phyloP scores from a whole-genome alignment of 1,284 basidiomycete genomes.

The Ustilago shanxiensis region DNA sequence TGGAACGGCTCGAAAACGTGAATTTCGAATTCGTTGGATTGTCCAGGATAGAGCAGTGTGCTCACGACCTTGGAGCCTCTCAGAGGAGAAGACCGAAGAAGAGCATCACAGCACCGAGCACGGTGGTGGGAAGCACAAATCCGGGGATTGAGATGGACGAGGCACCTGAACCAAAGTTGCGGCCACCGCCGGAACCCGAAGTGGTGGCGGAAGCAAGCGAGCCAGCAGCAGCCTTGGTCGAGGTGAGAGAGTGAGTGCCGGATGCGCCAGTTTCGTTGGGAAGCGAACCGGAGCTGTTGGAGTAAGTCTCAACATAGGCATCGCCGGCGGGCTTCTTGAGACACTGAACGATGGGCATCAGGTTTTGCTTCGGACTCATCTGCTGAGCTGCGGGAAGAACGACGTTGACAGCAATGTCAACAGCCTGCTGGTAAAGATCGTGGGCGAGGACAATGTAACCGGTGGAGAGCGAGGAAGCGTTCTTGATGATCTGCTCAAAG shows the following conservation, averaged over 20 bases:
- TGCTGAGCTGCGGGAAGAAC: constrained; percentile 62
- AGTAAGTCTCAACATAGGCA: constrained; percentile 62
- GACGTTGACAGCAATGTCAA: constrained; percentile 64
- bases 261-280: constrained; percentile 45
- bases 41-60: background rate
- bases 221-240: constrained; percentile 31
- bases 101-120: constrained; percentile 36
- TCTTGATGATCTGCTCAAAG: constrained; percentile 60
- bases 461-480: constrained; percentile 74
- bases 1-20: background rate
- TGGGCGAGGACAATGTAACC: constrained; percentile 84
- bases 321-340: constrained; percentile 54
- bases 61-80: background rate
- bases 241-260: constrained; percentile 38
- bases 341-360: constrained; percentile 71
- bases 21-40: background rate
- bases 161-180: constrained; percentile 1
- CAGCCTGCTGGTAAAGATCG: constrained; percentile 68
- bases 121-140: constrained; percentile 30
- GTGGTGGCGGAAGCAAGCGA: constrained; percentile 20
- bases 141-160: constrained; percentile 19
- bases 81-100: constrained; percentile 35
- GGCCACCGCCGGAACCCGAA: constrained; percentile 11
- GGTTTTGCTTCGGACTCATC: constrained; percentile 75
- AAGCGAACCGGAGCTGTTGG: constrained; percentile 52